These are phyloP conservation scores for Purshia tridentata DNA, from an alignment of 306 rosid species.

Conservation along the genomic window DNA sequence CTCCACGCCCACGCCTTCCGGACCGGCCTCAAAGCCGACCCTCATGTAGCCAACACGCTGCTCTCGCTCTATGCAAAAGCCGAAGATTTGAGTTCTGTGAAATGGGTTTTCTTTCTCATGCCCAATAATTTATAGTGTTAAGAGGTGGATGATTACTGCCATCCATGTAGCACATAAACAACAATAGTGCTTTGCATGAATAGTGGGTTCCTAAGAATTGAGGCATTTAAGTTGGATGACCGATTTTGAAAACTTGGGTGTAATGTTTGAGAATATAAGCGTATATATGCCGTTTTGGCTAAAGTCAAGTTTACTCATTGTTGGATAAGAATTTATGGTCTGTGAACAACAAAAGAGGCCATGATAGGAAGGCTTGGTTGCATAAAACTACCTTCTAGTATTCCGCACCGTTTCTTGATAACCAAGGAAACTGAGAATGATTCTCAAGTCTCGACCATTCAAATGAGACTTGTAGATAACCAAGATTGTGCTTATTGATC, in stretches of 20 bases:
- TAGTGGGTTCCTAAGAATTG: not conserved
- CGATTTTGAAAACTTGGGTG: not conserved
- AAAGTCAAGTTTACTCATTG: constrained; percentile 2
- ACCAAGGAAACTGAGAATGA: constrained; percentile 5
- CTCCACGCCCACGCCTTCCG: constrained; percentile 51
- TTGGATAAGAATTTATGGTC: constrained; percentile 3
- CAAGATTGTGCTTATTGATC: constrained; percentile 21
- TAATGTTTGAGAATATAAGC: constrained; percentile 1
- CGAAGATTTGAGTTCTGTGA: constrained; percentile 39
- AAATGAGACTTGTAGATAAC: constrained; percentile 25
- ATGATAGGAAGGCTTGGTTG: not conserved
- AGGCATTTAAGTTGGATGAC: not conserved
- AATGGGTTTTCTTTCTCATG: not conserved
- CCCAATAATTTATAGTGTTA: not conserved
- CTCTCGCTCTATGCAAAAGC: constrained; percentile 62
- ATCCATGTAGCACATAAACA: constrained; percentile 5
- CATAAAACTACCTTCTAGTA: too few relatives aligned
- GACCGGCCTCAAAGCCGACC: constrained; percentile 44
- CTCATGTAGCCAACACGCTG: constrained; percentile 65
- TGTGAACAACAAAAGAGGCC: not conserved
- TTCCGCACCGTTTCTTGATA: not conserved
- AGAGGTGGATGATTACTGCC: not conserved
- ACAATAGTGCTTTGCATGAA: constrained; percentile 18
- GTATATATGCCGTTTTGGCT: not conserved
- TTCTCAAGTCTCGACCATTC: constrained; percentile 6